Evolutionary conservation across 2,329 filamentous ascomycete species (phyloP).

Genomic region (Aureobasidium mangrovei): DNA sequence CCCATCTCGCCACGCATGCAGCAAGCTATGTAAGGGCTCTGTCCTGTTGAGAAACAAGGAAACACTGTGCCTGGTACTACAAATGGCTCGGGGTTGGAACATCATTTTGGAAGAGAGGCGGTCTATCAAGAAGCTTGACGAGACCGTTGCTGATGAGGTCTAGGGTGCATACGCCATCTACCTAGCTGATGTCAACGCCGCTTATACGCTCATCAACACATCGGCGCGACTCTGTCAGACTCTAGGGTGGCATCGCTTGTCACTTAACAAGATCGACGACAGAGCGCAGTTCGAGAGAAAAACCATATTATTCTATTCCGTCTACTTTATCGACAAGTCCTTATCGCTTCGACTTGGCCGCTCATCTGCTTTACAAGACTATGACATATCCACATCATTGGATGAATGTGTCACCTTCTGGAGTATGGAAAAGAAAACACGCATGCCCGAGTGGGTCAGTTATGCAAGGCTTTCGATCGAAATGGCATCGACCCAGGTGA

Average conservation of each 20-base stretch:
- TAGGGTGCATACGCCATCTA: constrained; percentile 22
- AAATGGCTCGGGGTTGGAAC: too few relatives aligned
- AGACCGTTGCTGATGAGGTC: not conserved
- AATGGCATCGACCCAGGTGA: not conserved
- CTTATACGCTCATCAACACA: constrained; percentile 53
- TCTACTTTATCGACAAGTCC: constrained; percentile 51
- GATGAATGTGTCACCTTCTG: not conserved
- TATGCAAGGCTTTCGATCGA: not conserved
- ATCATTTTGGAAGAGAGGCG: too few relatives aligned
- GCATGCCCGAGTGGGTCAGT: not conserved
- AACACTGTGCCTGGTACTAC: too few relatives aligned
- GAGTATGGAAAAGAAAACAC: not conserved
- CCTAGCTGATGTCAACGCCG: constrained; percentile 53
- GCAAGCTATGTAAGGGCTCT: too few relatives aligned
- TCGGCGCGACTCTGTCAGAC: constrained; percentile 54
- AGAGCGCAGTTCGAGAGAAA: constrained; percentile 22
- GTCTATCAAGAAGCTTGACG: too few relatives aligned
- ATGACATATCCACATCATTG: constrained; percentile 4
- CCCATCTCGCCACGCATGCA: too few relatives aligned
- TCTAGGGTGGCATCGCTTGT: constrained; percentile 30
- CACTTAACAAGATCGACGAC: constrained; percentile 13
- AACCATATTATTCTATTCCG: constrained; percentile 47
- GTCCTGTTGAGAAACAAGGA: too few relatives aligned
- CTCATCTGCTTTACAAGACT: constrained; percentile 12
- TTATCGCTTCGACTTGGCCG: constrained; percentile 63